Evolutionary conservation across 495 filamentous ascomycete genomes (phyloP).

Genomic region (Mytilinidion resinicola): DNA sequence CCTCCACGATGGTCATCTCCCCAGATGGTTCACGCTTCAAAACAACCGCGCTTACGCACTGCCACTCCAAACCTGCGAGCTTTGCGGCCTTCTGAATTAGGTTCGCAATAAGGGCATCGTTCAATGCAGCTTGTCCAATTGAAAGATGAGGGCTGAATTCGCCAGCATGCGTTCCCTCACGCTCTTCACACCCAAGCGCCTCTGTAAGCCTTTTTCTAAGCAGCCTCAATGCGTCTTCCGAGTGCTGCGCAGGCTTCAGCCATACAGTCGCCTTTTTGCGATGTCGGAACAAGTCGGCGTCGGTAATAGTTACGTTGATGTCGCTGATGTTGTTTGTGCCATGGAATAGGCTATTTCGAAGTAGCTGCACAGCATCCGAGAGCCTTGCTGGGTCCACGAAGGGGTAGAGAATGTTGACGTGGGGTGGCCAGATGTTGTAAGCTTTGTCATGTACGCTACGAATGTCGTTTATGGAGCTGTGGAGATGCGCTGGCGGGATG

Average conservation of each 20-base stretch:
- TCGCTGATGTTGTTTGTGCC: neutral
- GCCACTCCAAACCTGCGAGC: conserved; percentile 74
- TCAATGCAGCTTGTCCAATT: neutral
- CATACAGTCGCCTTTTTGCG: neutral
- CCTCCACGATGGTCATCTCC: neutral
- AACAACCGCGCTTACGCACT: conserved; percentile 54
- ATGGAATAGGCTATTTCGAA: neutral
- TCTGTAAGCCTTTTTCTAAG: neutral
- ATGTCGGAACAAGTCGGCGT: neutral
- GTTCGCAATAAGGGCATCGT: conserved; percentile 68
- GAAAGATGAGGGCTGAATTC: neutral
- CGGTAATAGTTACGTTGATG: neutral
- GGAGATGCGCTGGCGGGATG: neutral
- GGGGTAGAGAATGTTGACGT: neutral
- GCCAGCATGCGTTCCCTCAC: neutral
- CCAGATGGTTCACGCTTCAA: neutral
- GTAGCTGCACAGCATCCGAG: neutral
- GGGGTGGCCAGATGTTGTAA: neutral
- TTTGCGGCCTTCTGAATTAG: conserved; percentile 66
- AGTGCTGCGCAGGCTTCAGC: neutral
- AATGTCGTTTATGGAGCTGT: neutral
- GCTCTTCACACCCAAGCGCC: neutral
- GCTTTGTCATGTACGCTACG: neutral
- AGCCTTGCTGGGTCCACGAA: neutral
- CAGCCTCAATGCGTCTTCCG: neutral